phyloP scores from a whole-genome alignment of 2,329 filamentous ascomycete genomes.

The Calonectria naviculata region DNA sequence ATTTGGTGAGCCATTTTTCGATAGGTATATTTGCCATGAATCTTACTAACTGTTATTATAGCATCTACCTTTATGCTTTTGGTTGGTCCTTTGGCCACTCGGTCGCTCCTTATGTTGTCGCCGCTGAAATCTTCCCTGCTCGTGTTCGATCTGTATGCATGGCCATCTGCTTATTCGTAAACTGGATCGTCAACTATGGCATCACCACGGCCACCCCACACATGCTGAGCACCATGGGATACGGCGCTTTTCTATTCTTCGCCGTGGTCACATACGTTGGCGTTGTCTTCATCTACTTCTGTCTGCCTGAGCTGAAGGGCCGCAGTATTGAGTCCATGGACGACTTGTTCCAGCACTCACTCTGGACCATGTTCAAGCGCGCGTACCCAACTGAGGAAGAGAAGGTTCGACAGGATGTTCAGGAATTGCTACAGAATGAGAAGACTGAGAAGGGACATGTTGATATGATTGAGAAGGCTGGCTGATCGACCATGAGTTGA shows the following conservation, averaged over 20 bases:
- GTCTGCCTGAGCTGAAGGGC: conserved; percentile 18
- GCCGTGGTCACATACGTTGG: conserved; percentile 15
- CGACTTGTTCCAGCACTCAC: conserved; percentile 16
- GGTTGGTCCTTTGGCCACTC: conserved; percentile 35
- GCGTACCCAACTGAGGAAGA: conserved; percentile 18
- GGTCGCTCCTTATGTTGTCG: conserved; percentile 32
- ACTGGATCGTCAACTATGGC: conserved; percentile 34
- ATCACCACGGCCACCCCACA: conserved; percentile 28
- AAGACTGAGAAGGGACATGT: conserved; percentile 2
- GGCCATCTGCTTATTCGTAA: conserved; percentile 28
- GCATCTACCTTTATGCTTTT: conserved; percentile 33
- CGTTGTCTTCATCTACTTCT: conserved; percentile 18
- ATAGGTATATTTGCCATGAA: background rate
- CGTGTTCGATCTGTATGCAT: conserved; percentile 35
- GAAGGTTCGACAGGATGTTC: conserved; percentile 18
- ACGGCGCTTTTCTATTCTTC: conserved; percentile 34
- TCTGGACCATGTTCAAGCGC: conserved; percentile 21
- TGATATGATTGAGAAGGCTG: background rate
- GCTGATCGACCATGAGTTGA: background rate
- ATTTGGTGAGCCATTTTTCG: background rate
- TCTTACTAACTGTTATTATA: background rate
- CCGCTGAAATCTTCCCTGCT: conserved; percentile 35
- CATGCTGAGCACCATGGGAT: conserved; percentile 29
- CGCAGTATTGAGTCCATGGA: conserved; percentile 20
- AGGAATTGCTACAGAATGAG: background rate